Percentiles rank a stretch among this genome's conserved stretches.
Conservation (phyloP, 148 eudicot species). For the Diospyros kaki region DNA sequence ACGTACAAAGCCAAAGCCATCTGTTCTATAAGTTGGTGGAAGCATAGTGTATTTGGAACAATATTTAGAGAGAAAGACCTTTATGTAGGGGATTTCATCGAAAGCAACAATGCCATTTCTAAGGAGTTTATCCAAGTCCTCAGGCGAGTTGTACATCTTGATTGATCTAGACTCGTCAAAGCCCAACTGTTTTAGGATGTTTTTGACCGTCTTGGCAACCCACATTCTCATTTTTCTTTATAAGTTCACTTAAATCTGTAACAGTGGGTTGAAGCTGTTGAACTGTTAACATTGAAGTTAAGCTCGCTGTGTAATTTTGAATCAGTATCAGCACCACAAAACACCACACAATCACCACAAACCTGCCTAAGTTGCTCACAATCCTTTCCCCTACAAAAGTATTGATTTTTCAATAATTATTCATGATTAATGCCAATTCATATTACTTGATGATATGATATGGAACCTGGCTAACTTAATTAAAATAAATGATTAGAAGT, state of each 20-base stretch:
- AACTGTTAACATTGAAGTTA: constrained; percentile 52
- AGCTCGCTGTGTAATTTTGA: constrained; percentile 56
- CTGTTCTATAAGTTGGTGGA: constrained; percentile 15
- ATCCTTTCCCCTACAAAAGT: constrained; percentile 34
- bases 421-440: background rate
- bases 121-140: constrained; percentile 22
- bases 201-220: constrained; percentile 36
- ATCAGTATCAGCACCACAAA: constrained; percentile 50
- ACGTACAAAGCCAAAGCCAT: constrained; percentile 35
- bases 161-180: constrained; percentile 21
- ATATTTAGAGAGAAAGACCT: constrained; percentile 19
- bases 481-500: too few species aligned
- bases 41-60: constrained; percentile 20
- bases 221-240: constrained; percentile 26
- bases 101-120: constrained; percentile 27
- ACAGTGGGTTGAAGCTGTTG: constrained; percentile 41
- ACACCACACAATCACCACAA: constrained; percentile 44
- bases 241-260: constrained; percentile 30
- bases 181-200: constrained; percentile 18
- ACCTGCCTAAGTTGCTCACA: constrained; percentile 32
- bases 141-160: constrained; percentile 7
- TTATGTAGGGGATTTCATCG: constrained; percentile 33
- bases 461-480: too few species aligned
- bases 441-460: too few species aligned
- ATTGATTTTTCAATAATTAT: background rate